Percentiles rank a stretch among this genome's conserved stretches.
Evolutionary conservation across 2,329 filamentous ascomycete genomes (phyloP).

Genomic region (Alternaria panax): DNA sequence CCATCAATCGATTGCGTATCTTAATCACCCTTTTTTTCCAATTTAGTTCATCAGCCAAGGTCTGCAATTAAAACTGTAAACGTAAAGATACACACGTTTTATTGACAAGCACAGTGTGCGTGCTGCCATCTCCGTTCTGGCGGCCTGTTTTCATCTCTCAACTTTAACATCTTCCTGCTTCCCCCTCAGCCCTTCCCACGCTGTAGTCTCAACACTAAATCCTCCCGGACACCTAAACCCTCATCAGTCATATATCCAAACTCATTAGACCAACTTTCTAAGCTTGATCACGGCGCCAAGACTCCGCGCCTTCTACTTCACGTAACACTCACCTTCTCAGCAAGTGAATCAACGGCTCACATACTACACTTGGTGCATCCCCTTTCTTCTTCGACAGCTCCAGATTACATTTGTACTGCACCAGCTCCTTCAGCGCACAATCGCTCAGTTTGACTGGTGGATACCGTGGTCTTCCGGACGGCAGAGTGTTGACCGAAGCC

Average conservation of each 20-base stretch:
- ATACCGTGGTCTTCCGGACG: conserved; percentile 62
- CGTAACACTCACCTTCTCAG: conserved; percentile 62
- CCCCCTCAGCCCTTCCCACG: conserved; percentile 61
- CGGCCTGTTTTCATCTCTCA: not conserved
- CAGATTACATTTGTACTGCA: conserved; percentile 69
- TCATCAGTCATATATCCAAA: not conserved
- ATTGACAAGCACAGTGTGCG: not conserved
- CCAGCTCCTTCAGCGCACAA: conserved; percentile 65
- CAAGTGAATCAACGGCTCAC: conserved; percentile 64
- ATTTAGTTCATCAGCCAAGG: not conserved
- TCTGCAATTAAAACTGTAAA: not conserved
- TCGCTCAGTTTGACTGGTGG: conserved; percentile 60
- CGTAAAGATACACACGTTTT: not conserved
- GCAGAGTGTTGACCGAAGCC: conserved; percentile 59
- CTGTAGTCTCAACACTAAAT: conserved; percentile 68
- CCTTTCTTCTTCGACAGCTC: conserved; percentile 47
- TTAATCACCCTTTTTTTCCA: not conserved
- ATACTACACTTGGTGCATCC: conserved; percentile 56
- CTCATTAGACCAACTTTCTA: not conserved
- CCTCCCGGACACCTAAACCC: conserved; percentile 59
- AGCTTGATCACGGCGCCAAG: conserved; percentile 9
- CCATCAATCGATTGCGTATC: conserved; percentile 9
- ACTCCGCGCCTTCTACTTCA: not conserved
- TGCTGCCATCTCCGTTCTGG: not conserved
- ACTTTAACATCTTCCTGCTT: conserved; percentile 19